These are phyloP conservation scores for Rhizopogon roseolus DNA, from an alignment of 768 basidiomycete genomes.

Conservation along the genomic window DNA sequence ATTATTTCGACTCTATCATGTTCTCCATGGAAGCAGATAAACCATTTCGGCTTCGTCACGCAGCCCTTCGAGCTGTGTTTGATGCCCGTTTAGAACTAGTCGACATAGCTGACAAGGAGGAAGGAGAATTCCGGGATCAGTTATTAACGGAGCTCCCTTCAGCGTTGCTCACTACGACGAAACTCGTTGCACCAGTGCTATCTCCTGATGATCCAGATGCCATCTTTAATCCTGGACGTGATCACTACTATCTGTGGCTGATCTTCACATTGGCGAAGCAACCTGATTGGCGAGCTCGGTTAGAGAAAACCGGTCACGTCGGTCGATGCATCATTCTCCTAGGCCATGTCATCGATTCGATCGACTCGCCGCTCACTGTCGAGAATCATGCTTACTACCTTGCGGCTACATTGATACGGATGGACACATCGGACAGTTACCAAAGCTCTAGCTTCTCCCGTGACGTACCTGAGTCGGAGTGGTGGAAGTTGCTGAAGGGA, in stretches of 20 bases:
- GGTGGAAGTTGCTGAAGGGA: background rate
- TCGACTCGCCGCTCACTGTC: background rate
- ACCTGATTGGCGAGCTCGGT: background rate
- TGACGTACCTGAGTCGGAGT: background rate
- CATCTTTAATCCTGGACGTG: background rate
- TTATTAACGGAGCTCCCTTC: background rate
- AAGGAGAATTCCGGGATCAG: background rate
- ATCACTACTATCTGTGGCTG: background rate
- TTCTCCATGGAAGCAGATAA: conserved; percentile 1
- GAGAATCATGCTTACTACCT: background rate
- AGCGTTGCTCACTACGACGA: background rate
- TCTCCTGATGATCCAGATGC: background rate
- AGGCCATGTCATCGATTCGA: background rate
- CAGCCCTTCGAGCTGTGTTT: conserved; percentile 3
- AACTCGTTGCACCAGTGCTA: background rate
- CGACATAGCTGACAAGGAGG: background rate
- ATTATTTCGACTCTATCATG: background rate
- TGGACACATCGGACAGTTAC: background rate
- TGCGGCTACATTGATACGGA: background rate
- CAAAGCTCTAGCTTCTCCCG: background rate
- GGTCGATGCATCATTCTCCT: background rate
- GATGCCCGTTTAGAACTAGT: background rate
- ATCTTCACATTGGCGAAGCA: background rate
- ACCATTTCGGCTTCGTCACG: conserved; percentile 1
- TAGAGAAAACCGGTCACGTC: background rate